Evolutionary conservation across 1,139 yeast genomes (phyloP).

Genomic region (Pichia sp.): DNA sequence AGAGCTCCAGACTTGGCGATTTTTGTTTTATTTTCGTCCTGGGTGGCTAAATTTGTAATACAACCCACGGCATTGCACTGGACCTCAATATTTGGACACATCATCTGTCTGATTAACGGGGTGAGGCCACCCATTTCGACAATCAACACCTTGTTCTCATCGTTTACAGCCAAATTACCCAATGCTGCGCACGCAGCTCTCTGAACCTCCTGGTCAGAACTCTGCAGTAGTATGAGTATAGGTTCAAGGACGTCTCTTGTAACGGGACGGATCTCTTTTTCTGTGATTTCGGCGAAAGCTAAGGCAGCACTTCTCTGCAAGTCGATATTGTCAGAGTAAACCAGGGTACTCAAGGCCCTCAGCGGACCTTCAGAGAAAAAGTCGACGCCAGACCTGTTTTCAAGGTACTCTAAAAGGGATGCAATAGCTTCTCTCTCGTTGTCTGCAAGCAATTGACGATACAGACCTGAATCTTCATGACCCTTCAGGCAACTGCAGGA

Average conservation of each 20-base stretch:
- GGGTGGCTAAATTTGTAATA: constrained; percentile 96
- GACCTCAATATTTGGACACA: constrained; percentile 93
- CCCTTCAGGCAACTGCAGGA: constrained; percentile 56
- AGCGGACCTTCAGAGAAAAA: constrained; percentile 89
- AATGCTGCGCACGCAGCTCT: constrained; percentile 98
- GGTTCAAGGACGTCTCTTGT: constrained; percentile 91
- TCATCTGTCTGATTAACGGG: constrained; percentile 95
- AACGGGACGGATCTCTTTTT: constrained; percentile 88
- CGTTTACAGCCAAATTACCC: constrained; percentile 94
- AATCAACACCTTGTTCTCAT: constrained; percentile 85
- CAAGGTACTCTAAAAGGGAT: constrained; percentile 80
- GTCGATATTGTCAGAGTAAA: constrained; percentile 90
- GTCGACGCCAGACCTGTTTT: constrained; percentile 82
- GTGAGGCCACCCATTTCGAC: constrained; percentile 98
- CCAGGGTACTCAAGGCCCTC: constrained; percentile 85
- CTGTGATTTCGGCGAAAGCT: constrained; percentile 98
- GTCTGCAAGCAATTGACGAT: constrained; percentile 89
- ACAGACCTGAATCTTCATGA: constrained; percentile 42
- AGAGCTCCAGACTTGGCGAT: constrained; percentile 97
- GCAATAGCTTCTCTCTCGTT: constrained; percentile 96
- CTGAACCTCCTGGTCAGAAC: constrained; percentile 90
- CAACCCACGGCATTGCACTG: constrained; percentile 99
- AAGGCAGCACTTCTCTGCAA: constrained; percentile 95
- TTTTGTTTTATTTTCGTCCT: constrained; percentile 92
- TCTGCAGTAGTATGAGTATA: constrained; percentile 77